Evolutionary conservation across 2,329 filamentous ascomycete species (phyloP), one percentile per base, ranked within the genome.

Genomic region (Exutisphaerella laricina): DNA sequence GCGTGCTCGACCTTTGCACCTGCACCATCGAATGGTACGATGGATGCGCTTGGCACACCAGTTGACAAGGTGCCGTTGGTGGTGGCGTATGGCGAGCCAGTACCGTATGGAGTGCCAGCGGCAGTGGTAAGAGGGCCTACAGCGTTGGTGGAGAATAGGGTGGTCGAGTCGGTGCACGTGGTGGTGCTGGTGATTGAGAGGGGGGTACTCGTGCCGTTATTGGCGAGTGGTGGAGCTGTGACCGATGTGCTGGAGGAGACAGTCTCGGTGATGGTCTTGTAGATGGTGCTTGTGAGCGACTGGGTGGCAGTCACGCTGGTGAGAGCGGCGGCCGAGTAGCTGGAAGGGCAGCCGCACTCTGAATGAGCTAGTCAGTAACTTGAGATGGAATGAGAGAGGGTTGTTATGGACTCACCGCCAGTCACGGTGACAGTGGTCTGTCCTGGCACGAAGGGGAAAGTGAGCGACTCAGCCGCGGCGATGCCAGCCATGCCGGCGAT

Each of bases 401-500:
- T n/a, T n/a, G n/a, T n/a, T n/a, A n/a, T n/a, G n/a, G n/a, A n/a
- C n/a, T n/a, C n/a, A n/a, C n/a, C n/a, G n/a, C n/a, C n/a, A n/a
- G n/a, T n/a, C n/a, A n/a, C n/a, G n/a, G n/a, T n/a, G n/a, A n/a
- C n/a, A n/a, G n/a, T n/a, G n/a, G n/a, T n/a, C n/a, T n/a, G n/a
- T n/a, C n/a, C n/a, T n/a, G n/a, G n/a, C n/a, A n/a, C n/a, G n/a
- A n/a, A n/a, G n/a, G n/a, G n/a, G n/a, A n/a, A n/a, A n/a, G n/a
- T n/a, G n/a, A n/a, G n/a, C n/a, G n/a, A n/a, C n/a, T n/a, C n/a
- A n/a, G n/a, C n/a, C 17, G 14, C 8, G 9, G 33, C 20, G 16
- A 35, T 23, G 9, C 33, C 33, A 23, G 33, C 33, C 33, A 23
- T 35, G 18, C 17, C 33, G 33, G 33, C 33, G 33, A 20, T 13